Base-by-base conservation (phyloP, 345 rosid species). In the Clarkia xantiana region DNA sequence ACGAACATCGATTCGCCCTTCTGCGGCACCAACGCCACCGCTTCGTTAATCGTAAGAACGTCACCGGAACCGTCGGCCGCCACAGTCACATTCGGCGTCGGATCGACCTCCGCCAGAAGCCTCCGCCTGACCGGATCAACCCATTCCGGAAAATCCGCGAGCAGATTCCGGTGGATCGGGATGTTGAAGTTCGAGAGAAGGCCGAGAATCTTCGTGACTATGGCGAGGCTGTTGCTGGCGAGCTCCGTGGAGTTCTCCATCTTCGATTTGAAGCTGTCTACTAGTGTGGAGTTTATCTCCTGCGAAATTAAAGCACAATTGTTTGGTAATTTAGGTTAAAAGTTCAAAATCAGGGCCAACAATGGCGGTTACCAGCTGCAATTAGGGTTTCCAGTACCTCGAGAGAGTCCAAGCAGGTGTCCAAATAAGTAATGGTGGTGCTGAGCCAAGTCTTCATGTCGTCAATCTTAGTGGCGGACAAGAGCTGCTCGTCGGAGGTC, bases 11-110 rank as follows among this genome's bases (percentile, higher is more conserved):
- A 36, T 18, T 2, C 4, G n/a, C 74, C 60, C 67, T 88, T 80
- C 58, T 65, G 59, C 1, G 80, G 78, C n/a, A 77, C 57, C 44
- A 14, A 50, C 0, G 13, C 62, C 54, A 80, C 78, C 0, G 95
- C 93, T 1, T 69, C 86, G 0, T n/a, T 17, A 0, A 88, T 67
- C 10, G 75, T 84, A 41, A 0, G 14, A 53, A 16, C 62, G 23
- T 79, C 45, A 3, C 95, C 89, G 0, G 61, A 67, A 7, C 78
- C 78, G 44, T 84, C 94, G 16, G 53, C 39, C 14, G 83, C 93
- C 54, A 88, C 95, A 12, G 65, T 66, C 25, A 62, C 69, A 49
- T 84, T n/a, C 0, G 82, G 76, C 3, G 3, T 48, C 8, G 53
- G 38, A 2, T 47, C 61, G 2, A 52, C 14, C 2, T n/a, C 75